Conservation (phyloP, 2,329 filamentous ascomycete species). For the Monilinia laxa region DNA sequence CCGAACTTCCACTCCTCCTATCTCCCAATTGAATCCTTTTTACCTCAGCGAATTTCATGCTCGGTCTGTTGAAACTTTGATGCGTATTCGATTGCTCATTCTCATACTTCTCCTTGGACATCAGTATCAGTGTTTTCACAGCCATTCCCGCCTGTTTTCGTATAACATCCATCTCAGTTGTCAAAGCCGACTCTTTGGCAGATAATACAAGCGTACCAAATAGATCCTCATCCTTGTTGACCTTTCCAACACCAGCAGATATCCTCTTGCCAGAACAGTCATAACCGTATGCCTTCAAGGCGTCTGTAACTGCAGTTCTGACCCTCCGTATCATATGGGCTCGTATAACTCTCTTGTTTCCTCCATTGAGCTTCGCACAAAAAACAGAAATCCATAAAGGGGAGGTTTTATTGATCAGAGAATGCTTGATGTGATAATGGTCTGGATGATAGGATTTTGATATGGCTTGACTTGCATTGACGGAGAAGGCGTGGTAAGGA, state of each 20-base stretch:
- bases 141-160: constrained; percentile 34
- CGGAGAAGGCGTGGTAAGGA: constrained; percentile 8
- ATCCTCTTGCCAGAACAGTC: constrained; percentile 38
- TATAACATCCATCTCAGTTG: constrained; percentile 33
- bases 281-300: constrained; percentile 48
- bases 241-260: constrained; percentile 9
- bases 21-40: neutral
- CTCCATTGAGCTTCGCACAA: constrained; percentile 36
- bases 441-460: constrained; percentile 6
- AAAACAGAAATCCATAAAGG: constrained; percentile 50
- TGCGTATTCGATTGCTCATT: neutral
- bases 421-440: constrained; percentile 15
- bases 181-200: constrained; percentile 31
- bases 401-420: constrained; percentile 27
- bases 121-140: constrained; percentile 20
- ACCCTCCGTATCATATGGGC: constrained; percentile 47
- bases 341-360: constrained; percentile 48
- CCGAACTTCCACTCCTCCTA: neutral
- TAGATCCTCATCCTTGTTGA: constrained; percentile 39
- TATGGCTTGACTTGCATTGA: neutral
- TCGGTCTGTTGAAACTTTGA: neutral
- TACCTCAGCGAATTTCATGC: neutral
- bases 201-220: constrained; percentile 43
- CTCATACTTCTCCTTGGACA: neutral
- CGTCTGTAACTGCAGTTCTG: constrained; percentile 46